These are phyloP conservation scores for Xylariaceae sp. DNA, from an alignment of 2,329 filamentous ascomycete genomes.

Conservation along the genomic window DNA sequence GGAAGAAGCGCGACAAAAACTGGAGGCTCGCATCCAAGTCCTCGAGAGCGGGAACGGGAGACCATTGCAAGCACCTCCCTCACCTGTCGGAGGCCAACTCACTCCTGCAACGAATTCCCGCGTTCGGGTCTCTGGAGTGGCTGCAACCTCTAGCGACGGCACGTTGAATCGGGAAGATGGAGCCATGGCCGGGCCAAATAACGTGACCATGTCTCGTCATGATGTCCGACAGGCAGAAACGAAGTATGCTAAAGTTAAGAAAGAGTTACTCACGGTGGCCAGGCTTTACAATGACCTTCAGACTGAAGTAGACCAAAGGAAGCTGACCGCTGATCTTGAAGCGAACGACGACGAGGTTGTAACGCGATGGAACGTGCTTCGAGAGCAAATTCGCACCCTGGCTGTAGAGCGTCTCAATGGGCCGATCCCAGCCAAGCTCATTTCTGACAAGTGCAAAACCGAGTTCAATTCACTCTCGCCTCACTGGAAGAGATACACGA, in stretches of 20 bases:
- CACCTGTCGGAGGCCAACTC: not conserved
- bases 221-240: slow-evolving; percentile 16
- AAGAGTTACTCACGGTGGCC: slow-evolving; percentile 18
- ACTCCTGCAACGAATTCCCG: no score
- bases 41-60: slow-evolving; percentile 19
- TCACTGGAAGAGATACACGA: slow-evolving; percentile 27
- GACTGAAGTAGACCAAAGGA: slow-evolving; percentile 2
- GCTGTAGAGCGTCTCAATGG: slow-evolving; percentile 20
- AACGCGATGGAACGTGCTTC: slow-evolving; percentile 20
- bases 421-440: slow-evolving; percentile 6
- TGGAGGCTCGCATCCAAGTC: slow-evolving; percentile 12
- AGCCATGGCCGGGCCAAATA: slow-evolving; percentile 9
- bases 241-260: slow-evolving; percentile 12
- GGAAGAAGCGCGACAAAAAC: slow-evolving; percentile 14
- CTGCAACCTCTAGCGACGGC: no score
- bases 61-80: slow-evolving; percentile 1
- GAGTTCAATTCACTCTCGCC: slow-evolving; percentile 24
- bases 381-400: slow-evolving; percentile 19
- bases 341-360: slow-evolving; percentile 18
- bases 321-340: not conserved
- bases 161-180: not conserved
- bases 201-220: slow-evolving; percentile 17
- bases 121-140: no score
- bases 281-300: slow-evolving; percentile 17
- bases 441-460: slow-evolving; percentile 15